phyloP scores from a whole-genome alignment of 306 rosid species.

The Purshia tridentata region DNA sequence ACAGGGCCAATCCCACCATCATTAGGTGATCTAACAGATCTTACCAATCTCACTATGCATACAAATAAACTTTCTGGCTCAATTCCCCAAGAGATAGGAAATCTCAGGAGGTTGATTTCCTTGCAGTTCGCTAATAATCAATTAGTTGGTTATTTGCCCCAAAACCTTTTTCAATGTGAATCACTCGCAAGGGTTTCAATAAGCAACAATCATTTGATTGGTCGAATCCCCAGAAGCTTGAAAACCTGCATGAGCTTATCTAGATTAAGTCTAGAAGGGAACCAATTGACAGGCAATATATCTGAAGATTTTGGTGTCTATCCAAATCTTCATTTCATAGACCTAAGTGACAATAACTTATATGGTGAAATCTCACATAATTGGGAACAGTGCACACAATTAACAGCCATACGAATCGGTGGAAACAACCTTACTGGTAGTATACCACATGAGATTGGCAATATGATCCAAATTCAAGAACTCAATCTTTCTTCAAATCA shows the following conservation, averaged over 20 bases:
- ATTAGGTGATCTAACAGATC: too few species aligned
- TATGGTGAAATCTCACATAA: too few species aligned
- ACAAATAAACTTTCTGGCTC: too few species aligned
- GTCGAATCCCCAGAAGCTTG: slow-evolving; percentile 34
- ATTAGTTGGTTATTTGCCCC: too few species aligned
- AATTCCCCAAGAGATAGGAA: too few species aligned
- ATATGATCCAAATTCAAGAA: neutral
- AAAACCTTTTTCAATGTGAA: neutral
- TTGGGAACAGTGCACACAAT: slow-evolving; percentile 3
- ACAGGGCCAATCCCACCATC: too few species aligned
- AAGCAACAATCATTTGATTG: neutral
- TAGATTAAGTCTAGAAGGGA: slow-evolving; percentile 29
- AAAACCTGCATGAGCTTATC: slow-evolving; percentile 32
- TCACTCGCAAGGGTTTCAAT: neutral
- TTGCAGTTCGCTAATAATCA: slow-evolving; percentile 9
- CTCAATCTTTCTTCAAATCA: neutral
- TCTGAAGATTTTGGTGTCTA: too few species aligned
- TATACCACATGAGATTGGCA: slow-evolving; percentile 5
- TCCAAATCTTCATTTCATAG: too few species aligned
- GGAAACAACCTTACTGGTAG: slow-evolving; percentile 9
- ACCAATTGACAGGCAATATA: slow-evolving; percentile 35
- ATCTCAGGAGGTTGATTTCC: neutral
- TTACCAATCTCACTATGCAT: too few species aligned
- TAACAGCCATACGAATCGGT: neutral
- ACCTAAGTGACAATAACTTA: too few species aligned